Base-by-base conservation (phyloP, 768 basidiomycete species). In the Phaffia australis region DNA sequence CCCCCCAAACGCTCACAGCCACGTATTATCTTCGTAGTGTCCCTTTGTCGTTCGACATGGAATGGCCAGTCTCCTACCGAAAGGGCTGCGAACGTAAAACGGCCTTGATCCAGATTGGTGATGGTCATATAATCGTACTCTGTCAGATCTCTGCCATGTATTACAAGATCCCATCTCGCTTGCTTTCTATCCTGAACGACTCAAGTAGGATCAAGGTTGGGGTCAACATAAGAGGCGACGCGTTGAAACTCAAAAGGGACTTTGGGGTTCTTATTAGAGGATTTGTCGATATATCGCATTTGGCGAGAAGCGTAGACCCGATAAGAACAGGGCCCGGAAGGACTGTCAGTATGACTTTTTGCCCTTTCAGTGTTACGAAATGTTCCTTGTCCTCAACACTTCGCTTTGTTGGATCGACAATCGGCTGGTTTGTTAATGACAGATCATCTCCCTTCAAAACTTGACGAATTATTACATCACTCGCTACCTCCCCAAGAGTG, bases 221-320 rank as follows among this genome's bases (percentile, higher is more conserved):
- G 2, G 65, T 66, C 54, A 66, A 66, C 46, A 61, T 66, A n/a
- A 46, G 65, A 46, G 54, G 54, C 29, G 65, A 66, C 46, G 60
- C 60, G 1, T 19, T 60, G 27, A 66, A 66, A 46, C 65, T 66
- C 42, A 55, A 32, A 46, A 32, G 65, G 15, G 65, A 66, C 42
- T 62, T 66, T 35, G 59, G 59, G 1, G n/a, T 25, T 14, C 51
- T 42, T 23, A 23, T 56, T 21, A 51, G 52, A 21, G 63, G 63
- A 42, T 64, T 64, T 48, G 21, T 64, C 11, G 63, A 64, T 35
- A n/a, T 64, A 19, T 56, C 54, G 9, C 63, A 52, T 35, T 56
- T 64, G 63, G 63, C 63, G 18, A 32, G 63, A 19, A 47, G 35
- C 7, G 8, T 64, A 0, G 63, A 64, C 23, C 63, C 63, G 1